Conservation (phyloP, 2,329 filamentous ascomycete species). For the Colletotrichum liaoningense region DNA sequence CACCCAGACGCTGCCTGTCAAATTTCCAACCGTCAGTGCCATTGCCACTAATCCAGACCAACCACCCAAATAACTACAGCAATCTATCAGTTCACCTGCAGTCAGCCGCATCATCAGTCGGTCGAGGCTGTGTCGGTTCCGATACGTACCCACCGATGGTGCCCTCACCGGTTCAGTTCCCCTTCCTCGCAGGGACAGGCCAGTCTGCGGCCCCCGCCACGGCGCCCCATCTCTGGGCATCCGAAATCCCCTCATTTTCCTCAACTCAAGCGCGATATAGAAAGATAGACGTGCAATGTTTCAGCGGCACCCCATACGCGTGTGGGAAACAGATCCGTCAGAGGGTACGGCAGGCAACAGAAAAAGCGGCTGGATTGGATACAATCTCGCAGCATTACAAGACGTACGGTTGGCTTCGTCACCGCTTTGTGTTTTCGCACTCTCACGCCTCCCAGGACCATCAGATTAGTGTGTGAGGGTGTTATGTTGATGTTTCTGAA, state of each 20-base stretch:
- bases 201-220: not conserved
- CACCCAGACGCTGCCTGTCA: not conserved
- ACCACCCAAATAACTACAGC: not conserved
- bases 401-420: not conserved
- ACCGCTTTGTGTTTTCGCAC: slow-evolving; percentile 18
- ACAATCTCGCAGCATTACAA: not conserved
- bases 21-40: not conserved
- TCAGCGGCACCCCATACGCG: slow-evolving; percentile 13
- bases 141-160: not conserved
- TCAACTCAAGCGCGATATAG: slow-evolving; percentile 7
- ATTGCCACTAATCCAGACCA: not conserved
- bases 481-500: slow-evolving; percentile 27
- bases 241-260: not conserved
- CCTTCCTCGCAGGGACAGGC: slow-evolving; percentile 12
- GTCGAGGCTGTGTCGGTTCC: not conserved
- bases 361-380: not conserved
- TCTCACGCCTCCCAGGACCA: not conserved
- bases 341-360: not conserved
- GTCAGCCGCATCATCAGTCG: not conserved
- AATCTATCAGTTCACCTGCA: not conserved
- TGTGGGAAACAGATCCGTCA: slow-evolving; percentile 5
- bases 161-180: not conserved
- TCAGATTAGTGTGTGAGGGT: not conserved
- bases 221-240: slow-evolving; percentile 19
- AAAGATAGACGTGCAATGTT: slow-evolving; percentile 14